phyloP scores from a whole-genome alignment of 768 basidiomycete genomes.

The Podaxis sp. region DNA sequence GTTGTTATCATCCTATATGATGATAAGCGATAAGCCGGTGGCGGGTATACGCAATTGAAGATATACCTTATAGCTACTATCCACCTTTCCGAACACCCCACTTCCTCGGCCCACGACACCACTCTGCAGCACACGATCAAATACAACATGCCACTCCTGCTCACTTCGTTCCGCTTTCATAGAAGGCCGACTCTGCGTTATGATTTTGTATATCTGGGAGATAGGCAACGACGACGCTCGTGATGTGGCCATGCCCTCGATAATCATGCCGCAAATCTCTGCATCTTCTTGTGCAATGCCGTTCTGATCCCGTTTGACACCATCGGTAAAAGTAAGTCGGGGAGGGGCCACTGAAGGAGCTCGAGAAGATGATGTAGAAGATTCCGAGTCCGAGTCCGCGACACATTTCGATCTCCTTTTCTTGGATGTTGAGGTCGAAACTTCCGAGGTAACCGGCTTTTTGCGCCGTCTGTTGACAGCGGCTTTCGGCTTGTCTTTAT shows the following conservation, averaged over 20 bases:
- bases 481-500: not conserved
- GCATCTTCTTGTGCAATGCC: conserved; percentile 29
- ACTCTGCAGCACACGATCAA: conserved; percentile 48
- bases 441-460: conserved; percentile 2
- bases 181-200: conserved; percentile 54
- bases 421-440: not conserved
- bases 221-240: conserved; percentile 66
- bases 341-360: conserved; percentile 1
- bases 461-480: not conserved
- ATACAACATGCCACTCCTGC: conserved; percentile 48
- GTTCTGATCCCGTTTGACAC: conserved; percentile 18
- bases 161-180: conserved; percentile 41
- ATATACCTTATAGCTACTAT: conserved; percentile 60
- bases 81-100: conserved; percentile 74
- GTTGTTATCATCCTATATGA: conserved; percentile 45
- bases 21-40: not conserved
- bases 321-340: conserved; percentile 11
- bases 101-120: conserved; percentile 42
- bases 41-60: conserved; percentile 1
- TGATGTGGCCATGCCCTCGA: conserved; percentile 71
- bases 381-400: conserved; percentile 5
- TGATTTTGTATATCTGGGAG: conserved; percentile 48
- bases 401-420: conserved; percentile 3
- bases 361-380: conserved; percentile 8
- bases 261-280: conserved; percentile 64